Percentiles rank a stretch among this genome's conserved stretches.
phyloP scores from a whole-genome alignment of 352 stramenopile genomes.

The Globisporangium barbulae region DNA sequence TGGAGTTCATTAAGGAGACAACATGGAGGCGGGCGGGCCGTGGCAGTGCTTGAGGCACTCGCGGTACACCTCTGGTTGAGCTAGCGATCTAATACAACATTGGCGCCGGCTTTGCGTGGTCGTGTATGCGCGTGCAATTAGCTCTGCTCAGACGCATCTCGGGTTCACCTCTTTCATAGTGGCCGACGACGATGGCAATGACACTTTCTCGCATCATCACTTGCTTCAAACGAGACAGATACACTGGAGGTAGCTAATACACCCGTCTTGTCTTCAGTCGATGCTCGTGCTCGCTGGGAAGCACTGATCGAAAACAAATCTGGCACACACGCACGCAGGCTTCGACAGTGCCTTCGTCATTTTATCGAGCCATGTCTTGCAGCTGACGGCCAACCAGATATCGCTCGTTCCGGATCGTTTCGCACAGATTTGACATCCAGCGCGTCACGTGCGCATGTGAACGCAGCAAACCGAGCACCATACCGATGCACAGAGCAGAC shows the following conservation, averaged over 20 bases:
- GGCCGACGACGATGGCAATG: background rate
- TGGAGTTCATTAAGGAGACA: background rate
- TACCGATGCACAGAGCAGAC: slow-evolving; percentile 41
- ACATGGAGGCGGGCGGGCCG: background rate
- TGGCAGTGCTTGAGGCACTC: background rate
- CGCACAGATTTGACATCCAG: slow-evolving; percentile 70
- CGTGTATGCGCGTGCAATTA: background rate
- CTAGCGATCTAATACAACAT: background rate
- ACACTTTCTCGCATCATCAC: background rate
- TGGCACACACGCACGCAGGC: background rate
- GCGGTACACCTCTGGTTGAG: background rate
- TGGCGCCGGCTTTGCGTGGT: background rate
- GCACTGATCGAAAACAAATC: background rate
- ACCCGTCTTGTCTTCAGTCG: background rate
- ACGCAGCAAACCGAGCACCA: slow-evolving; percentile 29
- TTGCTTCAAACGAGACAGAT: background rate
- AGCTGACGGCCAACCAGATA: slow-evolving; percentile 85
- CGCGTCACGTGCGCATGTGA: slow-evolving; percentile 45
- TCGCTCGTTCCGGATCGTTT: slow-evolving; percentile 86
- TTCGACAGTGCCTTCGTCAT: background rate
- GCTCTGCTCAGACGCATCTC: background rate
- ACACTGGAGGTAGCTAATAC: too few species aligned
- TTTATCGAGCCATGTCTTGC: slow-evolving; percentile 80
- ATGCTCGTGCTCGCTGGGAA: background rate
- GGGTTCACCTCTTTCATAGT: background rate